Evolutionary conservation across 306 rosid genomes (phyloP).

Genomic region (Chamaecrista fasciculata): DNA sequence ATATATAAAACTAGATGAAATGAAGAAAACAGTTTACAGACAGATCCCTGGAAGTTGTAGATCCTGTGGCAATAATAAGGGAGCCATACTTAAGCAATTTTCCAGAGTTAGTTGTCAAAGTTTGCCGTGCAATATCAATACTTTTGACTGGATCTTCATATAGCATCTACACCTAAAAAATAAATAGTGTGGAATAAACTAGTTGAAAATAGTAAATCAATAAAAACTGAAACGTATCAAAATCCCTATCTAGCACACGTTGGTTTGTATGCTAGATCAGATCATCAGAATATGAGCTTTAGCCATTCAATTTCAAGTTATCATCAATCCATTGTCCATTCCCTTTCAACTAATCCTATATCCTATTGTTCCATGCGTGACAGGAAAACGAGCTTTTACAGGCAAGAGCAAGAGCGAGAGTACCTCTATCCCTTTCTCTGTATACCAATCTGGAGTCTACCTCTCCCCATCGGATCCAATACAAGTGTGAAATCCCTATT

Average conservation of each 20-base stretch:
- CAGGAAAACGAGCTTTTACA: not conserved
- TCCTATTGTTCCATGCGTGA: no score
- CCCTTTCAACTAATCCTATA: no score
- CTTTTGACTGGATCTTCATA: slow-evolving; percentile 69
- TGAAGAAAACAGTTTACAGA: slow-evolving; percentile 15
- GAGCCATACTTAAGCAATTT: slow-evolving; percentile 84
- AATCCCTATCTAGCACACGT: not conserved
- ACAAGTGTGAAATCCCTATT: slow-evolving; percentile 94
- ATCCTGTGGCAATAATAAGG: slow-evolving; percentile 78
- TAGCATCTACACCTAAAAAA: slow-evolving; percentile 53
- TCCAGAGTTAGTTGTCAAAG: slow-evolving; percentile 73
- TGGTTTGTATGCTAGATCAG: not conserved
- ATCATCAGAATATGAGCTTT: not conserved
- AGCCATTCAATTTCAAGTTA: slow-evolving; percentile 26
- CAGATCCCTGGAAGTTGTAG: slow-evolving; percentile 72
- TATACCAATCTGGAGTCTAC: slow-evolving; percentile 91
- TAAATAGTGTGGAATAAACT: slow-evolving; percentile 19
- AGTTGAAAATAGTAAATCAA: not conserved
- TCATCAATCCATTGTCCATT: not conserved
- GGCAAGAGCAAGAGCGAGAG: slow-evolving; percentile 11
- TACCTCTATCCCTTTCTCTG: slow-evolving; percentile 90
- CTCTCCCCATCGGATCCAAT: slow-evolving; percentile 98
- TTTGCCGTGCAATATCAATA: slow-evolving; percentile 65
- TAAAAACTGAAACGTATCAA: not conserved
- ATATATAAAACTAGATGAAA: not conserved